Evolutionary conservation across 1,284 basidiomycete genomes (phyloP).

Genomic region (Cryptococcus hybrid): DNA sequence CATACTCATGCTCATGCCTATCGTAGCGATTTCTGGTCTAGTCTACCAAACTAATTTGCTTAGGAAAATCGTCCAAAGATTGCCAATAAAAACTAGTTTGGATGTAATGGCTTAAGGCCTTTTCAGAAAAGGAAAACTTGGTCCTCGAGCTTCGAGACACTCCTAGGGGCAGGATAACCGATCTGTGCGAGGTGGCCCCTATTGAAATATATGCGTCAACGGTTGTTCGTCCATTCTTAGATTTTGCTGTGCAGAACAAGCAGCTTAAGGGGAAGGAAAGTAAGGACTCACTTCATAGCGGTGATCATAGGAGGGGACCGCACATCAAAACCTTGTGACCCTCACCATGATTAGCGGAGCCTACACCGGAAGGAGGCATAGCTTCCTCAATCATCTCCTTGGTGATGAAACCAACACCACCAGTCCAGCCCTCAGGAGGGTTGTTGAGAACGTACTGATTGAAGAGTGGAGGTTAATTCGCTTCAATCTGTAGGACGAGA

Average conservation of each 20-base stretch:
- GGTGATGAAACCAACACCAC: conserved; percentile 87
- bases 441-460: conserved; percentile 82
- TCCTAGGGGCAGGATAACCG: conserved; percentile 78
- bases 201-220: background rate
- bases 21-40: too few species aligned
- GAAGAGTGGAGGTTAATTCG: background rate
- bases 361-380: conserved; percentile 51
- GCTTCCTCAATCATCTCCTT: conserved; percentile 86
- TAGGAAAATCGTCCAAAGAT: too few species aligned
- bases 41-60: too few species aligned
- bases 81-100: background rate
- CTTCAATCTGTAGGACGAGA: background rate
- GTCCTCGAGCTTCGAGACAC: conserved; percentile 90
- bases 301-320: conserved; percentile 95
- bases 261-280: too few species aligned
- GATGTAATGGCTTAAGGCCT: too few species aligned
- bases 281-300: conserved; percentile 82
- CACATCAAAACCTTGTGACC: conserved; percentile 84
- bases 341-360: conserved; percentile 53
- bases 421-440: conserved; percentile 79
- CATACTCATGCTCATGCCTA: too few species aligned
- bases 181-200: conserved; percentile 87
- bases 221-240: background rate
- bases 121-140: conserved; percentile 60
- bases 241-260: background rate